A percentile compares a stretch with the other conserved stretches of the same genome.
Conservation (phyloP, 2,329 filamentous ascomycete genomes). For the Epichloe glyceriae region DNA sequence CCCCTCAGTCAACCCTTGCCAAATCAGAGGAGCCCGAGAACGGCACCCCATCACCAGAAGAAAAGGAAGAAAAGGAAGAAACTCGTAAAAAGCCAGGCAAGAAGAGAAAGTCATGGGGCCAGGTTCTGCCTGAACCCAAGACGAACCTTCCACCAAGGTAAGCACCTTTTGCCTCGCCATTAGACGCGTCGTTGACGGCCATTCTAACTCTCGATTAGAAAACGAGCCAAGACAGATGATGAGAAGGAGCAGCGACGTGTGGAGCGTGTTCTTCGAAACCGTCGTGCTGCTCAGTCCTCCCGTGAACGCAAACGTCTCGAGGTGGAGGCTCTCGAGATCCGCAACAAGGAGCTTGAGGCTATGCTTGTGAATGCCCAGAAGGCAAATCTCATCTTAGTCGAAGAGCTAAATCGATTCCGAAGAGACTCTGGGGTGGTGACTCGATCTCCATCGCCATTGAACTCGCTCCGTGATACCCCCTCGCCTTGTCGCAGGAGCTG, state of each 20-base stretch:
- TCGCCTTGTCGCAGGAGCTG: constrained; percentile 46
- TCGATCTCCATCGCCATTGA: constrained; percentile 28
- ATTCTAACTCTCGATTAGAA: constrained; percentile 36
- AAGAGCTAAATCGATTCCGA: constrained; percentile 37
- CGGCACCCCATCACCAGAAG: constrained; percentile 3
- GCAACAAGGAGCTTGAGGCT: constrained; percentile 58
- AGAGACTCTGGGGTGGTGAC: constrained; percentile 28
- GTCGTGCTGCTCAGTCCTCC: constrained; percentile 90
- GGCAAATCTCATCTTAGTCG: constrained; percentile 33
- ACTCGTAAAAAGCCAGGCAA: constrained; percentile 63
- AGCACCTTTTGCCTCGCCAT: constrained; percentile 9
- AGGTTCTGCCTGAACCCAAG: constrained; percentile 91
- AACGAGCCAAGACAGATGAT: constrained; percentile 96
- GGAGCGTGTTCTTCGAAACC: constrained; percentile 91
- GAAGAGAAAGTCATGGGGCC: constrained; percentile 98
- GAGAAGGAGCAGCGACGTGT: constrained; percentile 98
- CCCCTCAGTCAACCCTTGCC: constrained; percentile 26
- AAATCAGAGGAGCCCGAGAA: constrained; percentile 14
- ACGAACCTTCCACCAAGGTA: constrained; percentile 88
- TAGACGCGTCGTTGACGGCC: not conserved
- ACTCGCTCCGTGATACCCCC: constrained; percentile 31
- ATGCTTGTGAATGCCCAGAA: constrained; percentile 48
- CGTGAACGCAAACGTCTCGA: constrained; percentile 81
- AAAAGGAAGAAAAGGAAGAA: constrained; percentile 10
- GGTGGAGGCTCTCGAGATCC: constrained; percentile 71